Conservation (phyloP, 352 stramenopile species). For the Phytopythium ostracodes region DNA sequence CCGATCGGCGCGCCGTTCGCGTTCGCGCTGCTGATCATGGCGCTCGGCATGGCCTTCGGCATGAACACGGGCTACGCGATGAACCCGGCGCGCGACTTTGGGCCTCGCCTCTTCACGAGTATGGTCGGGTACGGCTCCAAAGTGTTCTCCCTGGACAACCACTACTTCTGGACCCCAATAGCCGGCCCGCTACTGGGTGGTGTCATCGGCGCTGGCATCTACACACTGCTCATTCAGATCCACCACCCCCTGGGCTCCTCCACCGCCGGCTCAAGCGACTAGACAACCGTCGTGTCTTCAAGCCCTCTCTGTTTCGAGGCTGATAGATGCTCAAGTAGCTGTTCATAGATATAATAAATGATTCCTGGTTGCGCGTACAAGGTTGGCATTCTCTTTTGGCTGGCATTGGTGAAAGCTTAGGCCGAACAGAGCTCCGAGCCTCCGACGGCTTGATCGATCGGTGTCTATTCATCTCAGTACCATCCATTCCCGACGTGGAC, state of each 20-base stretch:
- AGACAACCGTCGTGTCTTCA: not conserved
- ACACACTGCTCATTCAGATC: conserved; percentile 47
- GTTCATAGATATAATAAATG: no score
- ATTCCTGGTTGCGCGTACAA: no score
- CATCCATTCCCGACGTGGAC: no score
- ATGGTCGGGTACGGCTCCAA: conserved; percentile 29
- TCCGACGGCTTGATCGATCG: no score
- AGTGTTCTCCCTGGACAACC: conserved; percentile 24
- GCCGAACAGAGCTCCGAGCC: no score
- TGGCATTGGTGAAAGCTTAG: no score
- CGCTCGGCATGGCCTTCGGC: conserved; percentile 57
- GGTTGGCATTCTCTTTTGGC: no score
- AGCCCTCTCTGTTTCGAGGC: no score
- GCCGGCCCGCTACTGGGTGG: conserved; percentile 39
- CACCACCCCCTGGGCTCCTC: conserved; percentile 24
- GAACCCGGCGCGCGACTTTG: conserved; percentile 39
- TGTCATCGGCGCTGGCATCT: conserved; percentile 34
- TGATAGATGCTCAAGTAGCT: not conserved
- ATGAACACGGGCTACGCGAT: conserved; percentile 40
- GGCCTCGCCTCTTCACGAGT: conserved; percentile 24
- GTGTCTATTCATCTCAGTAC: no score
- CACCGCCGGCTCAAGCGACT: not conserved
- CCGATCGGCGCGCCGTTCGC: conserved; percentile 31
- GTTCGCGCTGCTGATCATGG: conserved; percentile 52
- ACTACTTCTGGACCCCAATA: conserved; percentile 65